Evolutionary conservation across 805 yeast genomes (phyloP), one percentile per base, ranked within the genome.

Genomic region (Kluyveromyces nonfermentans): DNA sequence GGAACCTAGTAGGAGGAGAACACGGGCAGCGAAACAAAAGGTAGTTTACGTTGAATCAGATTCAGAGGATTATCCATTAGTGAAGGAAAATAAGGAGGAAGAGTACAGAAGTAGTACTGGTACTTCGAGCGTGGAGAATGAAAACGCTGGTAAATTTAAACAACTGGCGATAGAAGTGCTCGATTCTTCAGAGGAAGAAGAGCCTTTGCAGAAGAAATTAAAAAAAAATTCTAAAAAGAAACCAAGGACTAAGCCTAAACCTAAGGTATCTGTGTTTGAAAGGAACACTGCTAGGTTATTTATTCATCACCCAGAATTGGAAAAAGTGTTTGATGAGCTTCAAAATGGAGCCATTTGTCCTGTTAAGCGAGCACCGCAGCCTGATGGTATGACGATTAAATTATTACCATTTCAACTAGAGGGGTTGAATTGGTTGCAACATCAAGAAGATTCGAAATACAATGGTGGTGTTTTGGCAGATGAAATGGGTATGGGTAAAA

Each of bases 401-500:
- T 63, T 93, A 33, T 69, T 93, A 22, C 97, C 97, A 1, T 93
- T 93, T 64, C 99, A 93, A 64, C 68, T 78, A 14, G 99, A 93
- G 67, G 98, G 98, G 16, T 69, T 93, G 39, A 76, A 83, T 55
- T 93, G 99, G 99, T 72, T 93, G 47, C 53, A 76, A 12, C 72
- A 77, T 40, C 97, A 90, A 64, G 97, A 90, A 57, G 79, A 78
- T 18, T 72, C 85, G 19, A 73, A 71, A 35, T 90, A 83, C 62
- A 71, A 75, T 14, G 98, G 98, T 20, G 98, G 97, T 14, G 82
- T 93, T 8, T 68, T 93, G 38, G 97, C 98, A 5, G 99, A 93
- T 68, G 99, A 93, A 64, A 93, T 93, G 99, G 99, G 99, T 32
- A 90, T 93, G 97, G 99, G 99, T 50, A 93, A 93, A 56, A 93